Base-by-base conservation (phyloP, 345 rosid genomes). In the Mallotus nudiflorus region DNA sequence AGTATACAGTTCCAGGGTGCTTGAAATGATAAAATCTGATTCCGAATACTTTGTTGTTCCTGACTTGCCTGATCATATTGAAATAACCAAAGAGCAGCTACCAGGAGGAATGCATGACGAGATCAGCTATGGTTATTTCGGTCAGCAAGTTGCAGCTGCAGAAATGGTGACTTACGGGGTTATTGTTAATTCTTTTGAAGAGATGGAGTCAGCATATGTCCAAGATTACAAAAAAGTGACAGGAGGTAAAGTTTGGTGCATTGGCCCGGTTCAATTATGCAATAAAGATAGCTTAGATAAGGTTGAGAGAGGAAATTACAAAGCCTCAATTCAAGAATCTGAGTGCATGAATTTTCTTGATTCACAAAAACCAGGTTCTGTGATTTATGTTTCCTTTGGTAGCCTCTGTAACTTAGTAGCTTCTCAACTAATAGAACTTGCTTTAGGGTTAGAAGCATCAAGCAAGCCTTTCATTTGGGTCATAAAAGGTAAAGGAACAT, bases 311-410 rank as follows among this genome's bases (percentile, higher is more conserved):
- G 74, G 68, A 19, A 9, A 49, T 20, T n/a, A n/a, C n/a, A 59
- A 58, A 3, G 20, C 65, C 5, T 58, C 73, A 29, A n/a, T n/a
- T n/a, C n/a, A n/a, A n/a, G n/a, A n/a, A n/a, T n/a, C n/a, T n/a
- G n/a, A n/a, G n/a, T n/a, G n/a, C n/a, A n/a, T n/a, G n/a, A n/a
- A n/a, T n/a, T n/a, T n/a, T n/a, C n/a, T n/a, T n/a, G n/a, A n/a
- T n/a, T n/a, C n/a, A n/a, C n/a, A n/a, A n/a, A n/a, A n/a, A n/a
- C n/a, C n/a, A n/a, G n/a, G n/a, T n/a, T 69, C 65, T 20, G 73
- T 69, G 19, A 46, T 69, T 0, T 69, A 69, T 31, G 73, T 45
- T n/a, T 69, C 57, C 2, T 54, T 69, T 31, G 73, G 73, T 46
- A 69, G 73, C 48, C 12, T 69, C 10, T 46, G 48, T 57, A 61